phyloP scores from a whole-genome alignment of 1,139 yeast species.

The Debaryomyces robertsiae region DNA sequence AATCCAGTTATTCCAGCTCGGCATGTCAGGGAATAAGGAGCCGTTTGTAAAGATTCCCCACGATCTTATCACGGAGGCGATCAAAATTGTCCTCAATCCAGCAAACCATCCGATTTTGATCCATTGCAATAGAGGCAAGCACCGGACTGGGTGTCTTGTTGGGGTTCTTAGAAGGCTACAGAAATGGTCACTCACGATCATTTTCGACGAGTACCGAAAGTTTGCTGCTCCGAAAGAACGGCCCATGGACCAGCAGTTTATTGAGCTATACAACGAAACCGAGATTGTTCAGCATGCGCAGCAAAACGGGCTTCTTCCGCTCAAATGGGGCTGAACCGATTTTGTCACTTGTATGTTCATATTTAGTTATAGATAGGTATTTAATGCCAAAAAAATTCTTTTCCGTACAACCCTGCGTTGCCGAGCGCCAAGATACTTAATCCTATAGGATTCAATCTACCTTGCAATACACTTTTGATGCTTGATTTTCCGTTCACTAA shows the following conservation, averaged over 20 bases:
- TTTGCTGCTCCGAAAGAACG: slow-evolving; percentile 95
- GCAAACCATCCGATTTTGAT: slow-evolving; percentile 86
- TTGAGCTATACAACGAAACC: slow-evolving; percentile 77
- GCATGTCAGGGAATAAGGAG: slow-evolving; percentile 94
- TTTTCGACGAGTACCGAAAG: slow-evolving; percentile 90
- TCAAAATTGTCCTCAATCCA: slow-evolving; percentile 79
- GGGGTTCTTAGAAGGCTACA: slow-evolving; percentile 89
- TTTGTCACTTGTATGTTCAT: neutral
- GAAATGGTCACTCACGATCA: slow-evolving; percentile 90
- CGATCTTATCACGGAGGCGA: slow-evolving; percentile 74
- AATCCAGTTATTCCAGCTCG: slow-evolving; percentile 79
- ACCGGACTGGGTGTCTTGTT: slow-evolving; percentile 92
- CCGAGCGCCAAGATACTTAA: slow-evolving; percentile 61
- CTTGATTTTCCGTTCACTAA: slow-evolving; percentile 73
- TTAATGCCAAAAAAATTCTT: slow-evolving; percentile 57
- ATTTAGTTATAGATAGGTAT: slow-evolving; percentile 7
- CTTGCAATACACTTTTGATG: slow-evolving; percentile 39
- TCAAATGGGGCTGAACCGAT: slow-evolving; percentile 55
- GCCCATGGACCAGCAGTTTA: slow-evolving; percentile 93
- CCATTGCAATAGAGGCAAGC: slow-evolving; percentile 96
- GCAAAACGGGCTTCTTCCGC: slow-evolving; percentile 61
- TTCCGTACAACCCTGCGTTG: slow-evolving; percentile 70
- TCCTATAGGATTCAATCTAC: slow-evolving; percentile 60
- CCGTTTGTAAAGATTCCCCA: slow-evolving; percentile 88
- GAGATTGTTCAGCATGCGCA: slow-evolving; percentile 58